These are phyloP conservation scores for Neopestalotiopsis sp. DNA, from an alignment of 2,329 filamentous ascomycete species.

Conservation along the genomic window DNA sequence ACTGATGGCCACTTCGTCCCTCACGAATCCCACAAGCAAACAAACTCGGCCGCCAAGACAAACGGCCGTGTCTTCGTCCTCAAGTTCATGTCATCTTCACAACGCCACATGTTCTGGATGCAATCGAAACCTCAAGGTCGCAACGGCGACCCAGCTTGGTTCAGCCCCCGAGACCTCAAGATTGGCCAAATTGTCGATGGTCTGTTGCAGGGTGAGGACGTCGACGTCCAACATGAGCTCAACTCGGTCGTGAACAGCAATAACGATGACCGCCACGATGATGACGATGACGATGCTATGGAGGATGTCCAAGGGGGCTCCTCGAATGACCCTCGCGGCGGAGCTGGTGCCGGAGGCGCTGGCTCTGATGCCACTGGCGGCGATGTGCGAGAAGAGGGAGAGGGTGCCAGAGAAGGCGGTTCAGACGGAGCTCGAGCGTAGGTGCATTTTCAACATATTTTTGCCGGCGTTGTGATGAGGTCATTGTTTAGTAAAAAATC, in stretches of 20 bases:
- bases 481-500: conserved; percentile 21
- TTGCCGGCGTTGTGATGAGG: conserved; percentile 34
- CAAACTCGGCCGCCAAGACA: conserved; percentile 66
- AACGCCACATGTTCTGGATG: conserved; percentile 94
- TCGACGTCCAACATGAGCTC: conserved; percentile 78
- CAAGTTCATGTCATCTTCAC: conserved; percentile 91
- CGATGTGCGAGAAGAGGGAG: conserved; percentile 89
- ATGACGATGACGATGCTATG: conserved; percentile 76
- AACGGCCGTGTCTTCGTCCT: conserved; percentile 92
- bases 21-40: conserved; percentile 67
- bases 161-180: conserved; percentile 85
- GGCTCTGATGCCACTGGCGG: conserved; percentile 88
- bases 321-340: conserved; percentile 60
- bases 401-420: conserved; percentile 87
- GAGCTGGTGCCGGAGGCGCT: conserved; percentile 77
- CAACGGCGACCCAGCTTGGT: conserved; percentile 73
- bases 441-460: conserved; percentile 62
- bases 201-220: conserved; percentile 86
- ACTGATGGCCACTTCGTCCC: conserved; percentile 86
- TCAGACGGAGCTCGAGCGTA: conserved; percentile 99
- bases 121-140: conserved; percentile 85
- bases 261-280: conserved; percentile 49
- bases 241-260: conserved; percentile 62
- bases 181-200: conserved; percentile 86
- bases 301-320: conserved; percentile 76